Conservation (phyloP, 2,329 filamentous ascomycete species). For the Ceratocystis variospora region DNA sequence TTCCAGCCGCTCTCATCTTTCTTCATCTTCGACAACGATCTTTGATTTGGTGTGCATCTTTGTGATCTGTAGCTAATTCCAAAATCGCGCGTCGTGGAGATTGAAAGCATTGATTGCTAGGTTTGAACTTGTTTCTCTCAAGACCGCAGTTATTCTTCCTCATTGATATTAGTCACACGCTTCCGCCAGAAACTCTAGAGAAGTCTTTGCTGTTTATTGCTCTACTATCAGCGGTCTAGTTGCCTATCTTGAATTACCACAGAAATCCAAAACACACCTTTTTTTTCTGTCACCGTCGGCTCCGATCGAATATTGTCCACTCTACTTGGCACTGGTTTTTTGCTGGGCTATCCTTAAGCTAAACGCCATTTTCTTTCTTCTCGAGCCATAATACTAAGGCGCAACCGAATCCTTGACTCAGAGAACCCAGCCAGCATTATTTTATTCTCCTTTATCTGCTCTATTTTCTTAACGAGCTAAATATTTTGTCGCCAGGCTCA, state of each 20-base stretch:
- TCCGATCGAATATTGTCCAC: constrained; percentile 4
- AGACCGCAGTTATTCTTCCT: too few relatives aligned
- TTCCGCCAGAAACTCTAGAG: too few relatives aligned
- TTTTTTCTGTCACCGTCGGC: neutral
- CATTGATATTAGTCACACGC: too few relatives aligned
- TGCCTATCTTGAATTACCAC: neutral
- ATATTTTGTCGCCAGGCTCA: neutral
- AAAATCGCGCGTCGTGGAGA: too few relatives aligned
- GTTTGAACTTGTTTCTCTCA: too few relatives aligned
- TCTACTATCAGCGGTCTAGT: neutral
- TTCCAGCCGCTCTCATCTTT: neutral
- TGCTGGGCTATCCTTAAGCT: neutral
- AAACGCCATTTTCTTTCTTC: neutral
- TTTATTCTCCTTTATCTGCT: neutral
- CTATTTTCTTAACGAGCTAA: neutral
- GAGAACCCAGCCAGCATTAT: neutral
- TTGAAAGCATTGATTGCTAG: too few relatives aligned
- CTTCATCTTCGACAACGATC: neutral
- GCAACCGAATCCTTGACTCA: neutral
- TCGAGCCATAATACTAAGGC: neutral
- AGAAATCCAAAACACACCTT: neutral
- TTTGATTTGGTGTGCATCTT: too few relatives aligned
- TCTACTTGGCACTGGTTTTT: neutral
- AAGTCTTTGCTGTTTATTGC: neutral
- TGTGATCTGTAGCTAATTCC: too few relatives aligned